phyloP scores from a whole-genome alignment of 2,329 filamentous ascomycete species.

The Phoma sp. region DNA sequence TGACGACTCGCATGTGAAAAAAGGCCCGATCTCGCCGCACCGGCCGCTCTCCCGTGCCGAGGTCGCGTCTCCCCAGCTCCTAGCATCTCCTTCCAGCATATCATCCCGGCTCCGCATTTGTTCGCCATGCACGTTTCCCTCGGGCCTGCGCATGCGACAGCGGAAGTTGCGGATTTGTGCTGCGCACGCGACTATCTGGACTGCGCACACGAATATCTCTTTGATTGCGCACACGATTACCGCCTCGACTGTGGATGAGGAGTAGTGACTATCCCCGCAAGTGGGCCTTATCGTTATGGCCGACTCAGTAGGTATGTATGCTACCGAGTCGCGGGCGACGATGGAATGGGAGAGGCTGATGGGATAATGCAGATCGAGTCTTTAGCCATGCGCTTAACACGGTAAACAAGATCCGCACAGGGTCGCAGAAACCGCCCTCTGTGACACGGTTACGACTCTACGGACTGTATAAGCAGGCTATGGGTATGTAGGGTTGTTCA shows the following conservation, averaged over 20 bases:
- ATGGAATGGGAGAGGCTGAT: no score
- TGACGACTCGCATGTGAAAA: slow-evolving; percentile 11
- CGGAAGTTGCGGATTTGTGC: neutral
- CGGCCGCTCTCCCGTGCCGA: neutral
- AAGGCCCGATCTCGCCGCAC: neutral
- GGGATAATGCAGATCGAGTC: slow-evolving; percentile 75
- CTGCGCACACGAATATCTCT: no score
- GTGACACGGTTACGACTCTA: slow-evolving; percentile 88
- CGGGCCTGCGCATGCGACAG: neutral
- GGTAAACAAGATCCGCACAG: slow-evolving; percentile 96
- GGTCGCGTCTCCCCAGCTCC: slow-evolving; percentile 11
- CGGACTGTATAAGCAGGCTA: slow-evolving; percentile 98
- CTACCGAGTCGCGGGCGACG: no score
- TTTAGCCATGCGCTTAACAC: slow-evolving; percentile 99
- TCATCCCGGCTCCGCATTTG: slow-evolving; percentile 20
- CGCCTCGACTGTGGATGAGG: neutral
- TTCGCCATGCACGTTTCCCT: slow-evolving; percentile 23
- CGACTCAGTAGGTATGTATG: slow-evolving; percentile 53
- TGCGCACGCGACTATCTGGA: neutral
- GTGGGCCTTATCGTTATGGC: slow-evolving; percentile 43
- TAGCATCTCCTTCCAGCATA: slow-evolving; percentile 7
- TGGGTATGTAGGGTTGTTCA: slow-evolving; percentile 62
- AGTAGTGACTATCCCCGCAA: neutral
- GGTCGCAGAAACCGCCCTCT: slow-evolving; percentile 85
- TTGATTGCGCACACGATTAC: slow-evolving; percentile 2